Evolutionary conservation across 2,329 filamentous ascomycete genomes (phyloP), one percentile per base, ranked within the genome.

Genomic region (Monilinia fructigena): DNA sequence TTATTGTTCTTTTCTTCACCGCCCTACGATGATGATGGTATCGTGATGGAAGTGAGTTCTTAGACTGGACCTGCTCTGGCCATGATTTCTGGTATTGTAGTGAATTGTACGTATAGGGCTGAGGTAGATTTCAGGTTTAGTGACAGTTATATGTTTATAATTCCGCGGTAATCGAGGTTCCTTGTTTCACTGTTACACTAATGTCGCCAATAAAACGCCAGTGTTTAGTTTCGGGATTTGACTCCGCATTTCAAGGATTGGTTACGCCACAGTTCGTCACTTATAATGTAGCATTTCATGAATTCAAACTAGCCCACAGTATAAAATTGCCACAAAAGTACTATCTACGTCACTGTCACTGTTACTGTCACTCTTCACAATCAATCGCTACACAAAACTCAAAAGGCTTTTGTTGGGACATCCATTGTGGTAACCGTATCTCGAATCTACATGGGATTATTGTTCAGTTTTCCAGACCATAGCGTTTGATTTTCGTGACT

Each of bases 61-160:
- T 38, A 20, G 28, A n/a, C 20, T 23, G 8, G 28, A 35, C 28
- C 23, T 5, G 16, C 20, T n/a, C 8, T 50, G 42, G 28, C 20
- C 42, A 50, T 26, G 20, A 35, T 60, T 1, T 28, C 28, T 28
- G 18, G 3, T 38, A 55, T 55, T 11, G 6, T 55, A 18, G 12
- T 12, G 12, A 60, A 23, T 35, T 20, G 14, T 50, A 35, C 45
- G 16, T 50, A 61, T 61, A 61, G 47, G 58, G 58, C 58, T 61
- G 58, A 61, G 45, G 28, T 38, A 61, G 31, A 50, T 40, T 26
- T 12, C 14, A 26, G n/a, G 58, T 38, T 60, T 50, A 26, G 42
- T 35, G 16, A 35, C 26, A 28, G 28, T 28, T 8, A 14, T 14
- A n/a, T 35, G 10, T n/a, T 8, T 12, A 28, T 6, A 45, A 35